A percentile compares a stretch with the other conserved stretches of the same genome.
Evolutionary conservation across 805 yeast species (phyloP).

Genomic region (Kuraishia ogatae): DNA sequence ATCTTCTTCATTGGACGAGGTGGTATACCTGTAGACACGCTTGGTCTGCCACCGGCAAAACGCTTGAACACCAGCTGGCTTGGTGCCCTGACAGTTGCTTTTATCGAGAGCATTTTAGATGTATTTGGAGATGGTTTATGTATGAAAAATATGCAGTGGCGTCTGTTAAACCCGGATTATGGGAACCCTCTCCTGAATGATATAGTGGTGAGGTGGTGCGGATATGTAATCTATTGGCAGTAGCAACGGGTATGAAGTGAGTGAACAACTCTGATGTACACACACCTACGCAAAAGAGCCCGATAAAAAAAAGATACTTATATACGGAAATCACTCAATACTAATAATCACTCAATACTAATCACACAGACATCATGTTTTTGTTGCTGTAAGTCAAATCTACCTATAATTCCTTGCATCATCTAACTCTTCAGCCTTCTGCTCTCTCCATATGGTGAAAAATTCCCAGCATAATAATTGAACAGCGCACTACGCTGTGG

Average conservation of each 20-base stretch:
- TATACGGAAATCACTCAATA: too few relatives aligned
- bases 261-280: too few relatives aligned
- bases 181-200: not conserved
- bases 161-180: too few relatives aligned
- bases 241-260: too few relatives aligned
- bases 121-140: not conserved
- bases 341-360: too few relatives aligned
- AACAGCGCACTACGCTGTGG: not conserved
- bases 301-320: too few relatives aligned
- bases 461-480: not conserved
- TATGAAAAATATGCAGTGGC: too few relatives aligned
- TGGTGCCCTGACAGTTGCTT: not conserved
- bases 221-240: not conserved
- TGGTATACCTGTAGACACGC: conserved; percentile 20
- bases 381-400: too few relatives aligned
- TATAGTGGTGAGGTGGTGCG: not conserved
- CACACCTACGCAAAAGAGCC: too few relatives aligned
- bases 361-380: too few relatives aligned
- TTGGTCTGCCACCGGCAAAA: conserved; percentile 20
- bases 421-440: not conserved
- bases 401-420: too few relatives aligned
- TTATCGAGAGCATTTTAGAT: not conserved
- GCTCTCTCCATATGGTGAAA: not conserved
- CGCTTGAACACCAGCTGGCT: not conserved
- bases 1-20: conserved; percentile 61